These are phyloP conservation scores for Lactarius hatsudake DNA, from an alignment of 768 basidiomycete species.

Conservation along the genomic window DNA sequence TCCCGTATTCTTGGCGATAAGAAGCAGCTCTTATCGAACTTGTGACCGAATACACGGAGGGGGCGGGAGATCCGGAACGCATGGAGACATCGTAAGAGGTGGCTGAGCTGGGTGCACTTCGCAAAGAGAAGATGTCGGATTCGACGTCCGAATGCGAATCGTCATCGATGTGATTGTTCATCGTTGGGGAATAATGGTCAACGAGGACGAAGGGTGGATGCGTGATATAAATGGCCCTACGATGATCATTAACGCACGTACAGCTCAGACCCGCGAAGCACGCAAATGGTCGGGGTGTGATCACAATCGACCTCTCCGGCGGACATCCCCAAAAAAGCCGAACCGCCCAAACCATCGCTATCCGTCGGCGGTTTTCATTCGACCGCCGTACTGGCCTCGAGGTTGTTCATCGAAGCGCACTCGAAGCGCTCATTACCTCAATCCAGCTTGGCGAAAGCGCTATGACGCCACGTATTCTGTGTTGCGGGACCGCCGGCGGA, in stretches of 20 bases:
- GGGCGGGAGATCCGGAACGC: constrained; percentile 63
- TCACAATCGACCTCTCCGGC: constrained; percentile 9
- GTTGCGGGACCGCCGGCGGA: too few relatives aligned
- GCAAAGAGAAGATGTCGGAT: constrained; percentile 46
- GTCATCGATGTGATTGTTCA: constrained; percentile 35
- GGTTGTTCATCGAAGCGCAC: background rate
- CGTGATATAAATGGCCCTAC: constrained; percentile 20
- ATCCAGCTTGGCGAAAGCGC: background rate
- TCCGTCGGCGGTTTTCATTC: constrained; percentile 19
- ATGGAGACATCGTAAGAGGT: constrained; percentile 60
- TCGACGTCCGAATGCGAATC: constrained; percentile 41
- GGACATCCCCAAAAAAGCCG: constrained; percentile 19
- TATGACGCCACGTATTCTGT: constrained; percentile 5
- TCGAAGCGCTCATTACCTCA: background rate
- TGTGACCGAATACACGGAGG: constrained; percentile 68
- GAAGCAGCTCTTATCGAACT: constrained; percentile 58
- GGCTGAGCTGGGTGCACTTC: constrained; percentile 44
- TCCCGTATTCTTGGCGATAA: constrained; percentile 64
- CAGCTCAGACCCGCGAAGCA: constrained; percentile 16
- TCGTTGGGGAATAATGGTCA: constrained; percentile 22
- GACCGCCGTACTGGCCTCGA: constrained; percentile 22
- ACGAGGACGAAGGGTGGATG: background rate
- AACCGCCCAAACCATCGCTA: background rate
- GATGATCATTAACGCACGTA: constrained; percentile 15
- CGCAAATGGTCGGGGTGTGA: too few relatives aligned